These are phyloP conservation scores for Dryas alaskensis DNA, from an alignment of 306 rosid genomes.

Conservation along the genomic window DNA sequence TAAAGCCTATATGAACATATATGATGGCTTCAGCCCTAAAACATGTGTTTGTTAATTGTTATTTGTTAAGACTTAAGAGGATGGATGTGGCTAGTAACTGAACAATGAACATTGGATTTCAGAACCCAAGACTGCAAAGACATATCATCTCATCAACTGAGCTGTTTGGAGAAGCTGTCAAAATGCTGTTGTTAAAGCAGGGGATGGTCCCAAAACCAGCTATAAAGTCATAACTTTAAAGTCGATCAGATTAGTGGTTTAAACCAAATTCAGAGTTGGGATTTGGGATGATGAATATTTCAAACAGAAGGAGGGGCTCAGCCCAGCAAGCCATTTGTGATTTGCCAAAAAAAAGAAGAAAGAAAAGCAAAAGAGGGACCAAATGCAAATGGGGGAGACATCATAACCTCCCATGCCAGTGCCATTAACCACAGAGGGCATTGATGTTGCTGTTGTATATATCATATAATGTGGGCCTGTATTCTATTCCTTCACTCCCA, in stretches of 20 bases:
- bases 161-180: not conserved
- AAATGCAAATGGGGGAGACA: constrained; percentile 28
- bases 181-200: constrained; percentile 20
- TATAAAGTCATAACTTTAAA: constrained; percentile 29
- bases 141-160: constrained; percentile 6
- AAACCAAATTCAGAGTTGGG: not conserved
- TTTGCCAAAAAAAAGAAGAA: constrained; percentile 22
- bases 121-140: constrained; percentile 8
- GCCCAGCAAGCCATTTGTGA: constrained; percentile 21
- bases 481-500: constrained; percentile 27
- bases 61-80: no score
- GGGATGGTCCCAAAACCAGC: constrained; percentile 52
- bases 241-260: not conserved
- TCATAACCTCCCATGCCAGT: constrained; percentile 72
- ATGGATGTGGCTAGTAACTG: not conserved
- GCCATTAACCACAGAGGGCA: constrained; percentile 37
- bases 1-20: not conserved
- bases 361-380: constrained; percentile 25
- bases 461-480: constrained; percentile 36
- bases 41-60: no score
- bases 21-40: not conserved
- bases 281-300: constrained; percentile 2
- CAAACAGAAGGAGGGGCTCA: not conserved
- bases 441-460: constrained; percentile 52
- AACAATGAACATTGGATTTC: constrained; percentile 1